Percentiles rank a stretch among this genome's conserved stretches.
Evolutionary conservation across 2,329 filamentous ascomycete species (phyloP).

Genomic region (Alternaria alternata): DNA sequence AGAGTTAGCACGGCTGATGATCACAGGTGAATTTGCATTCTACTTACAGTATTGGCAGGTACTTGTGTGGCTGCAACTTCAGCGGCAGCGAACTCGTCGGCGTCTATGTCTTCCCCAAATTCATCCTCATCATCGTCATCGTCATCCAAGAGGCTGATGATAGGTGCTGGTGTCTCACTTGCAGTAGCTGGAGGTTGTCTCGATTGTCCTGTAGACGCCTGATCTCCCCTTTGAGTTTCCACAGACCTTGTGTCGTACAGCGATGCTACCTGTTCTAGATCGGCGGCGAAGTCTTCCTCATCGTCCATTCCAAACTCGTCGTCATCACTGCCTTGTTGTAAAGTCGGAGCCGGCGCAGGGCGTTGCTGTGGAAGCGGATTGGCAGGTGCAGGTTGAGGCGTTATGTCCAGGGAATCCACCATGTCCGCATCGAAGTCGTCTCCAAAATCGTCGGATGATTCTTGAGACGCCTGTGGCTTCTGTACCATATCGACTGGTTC

Average conservation of each 20-base stretch:
- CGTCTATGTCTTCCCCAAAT: conserved; percentile 76
- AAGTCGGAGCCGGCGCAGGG: not conserved
- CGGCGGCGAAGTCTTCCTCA: conserved; percentile 62
- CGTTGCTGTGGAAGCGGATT: conserved; percentile 4
- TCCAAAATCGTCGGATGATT: conserved; percentile 48
- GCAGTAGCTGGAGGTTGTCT: conserved; percentile 4
- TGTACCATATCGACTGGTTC: not conserved
- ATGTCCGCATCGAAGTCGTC: conserved; percentile 49
- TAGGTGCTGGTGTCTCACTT: conserved; percentile 17
- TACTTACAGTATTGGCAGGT: conserved; percentile 62
- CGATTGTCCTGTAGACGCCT: not conserved
- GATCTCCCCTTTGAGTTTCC: conserved; percentile 22
- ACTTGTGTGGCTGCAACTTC: conserved; percentile 78
- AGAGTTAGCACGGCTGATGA: conserved; percentile 65
- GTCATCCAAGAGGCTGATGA: conserved; percentile 29
- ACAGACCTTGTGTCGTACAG: conserved; percentile 59
- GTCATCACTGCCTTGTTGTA: conserved; percentile 39
- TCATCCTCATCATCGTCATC: conserved; percentile 55
- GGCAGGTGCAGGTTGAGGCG: conserved; percentile 13
- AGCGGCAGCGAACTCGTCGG: conserved; percentile 72
- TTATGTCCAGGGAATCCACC: conserved; percentile 42
- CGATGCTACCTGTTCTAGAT: conserved; percentile 66
- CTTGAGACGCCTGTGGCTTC: conserved; percentile 18
- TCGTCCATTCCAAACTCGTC: conserved; percentile 59
- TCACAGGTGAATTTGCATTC: conserved; percentile 30